Evolutionary conservation across 1,139 yeast species (phyloP).

Genomic region (Diutina rugosa): DNA sequence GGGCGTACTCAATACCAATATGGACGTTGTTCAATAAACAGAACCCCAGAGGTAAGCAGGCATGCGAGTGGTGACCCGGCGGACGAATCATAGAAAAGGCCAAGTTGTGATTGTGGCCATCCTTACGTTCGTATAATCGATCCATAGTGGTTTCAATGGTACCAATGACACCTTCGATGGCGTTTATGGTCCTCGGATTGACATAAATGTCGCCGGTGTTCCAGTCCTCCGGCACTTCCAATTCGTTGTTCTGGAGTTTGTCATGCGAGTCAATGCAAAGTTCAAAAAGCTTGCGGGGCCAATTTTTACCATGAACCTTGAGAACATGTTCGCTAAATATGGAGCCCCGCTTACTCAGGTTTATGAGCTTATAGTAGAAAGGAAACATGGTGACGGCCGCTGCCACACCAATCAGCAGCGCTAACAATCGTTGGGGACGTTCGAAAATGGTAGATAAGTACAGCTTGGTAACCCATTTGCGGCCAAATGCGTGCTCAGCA

Average conservation of each 20-base stretch:
- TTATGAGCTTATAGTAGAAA: constrained; percentile 38
- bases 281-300: constrained; percentile 53
- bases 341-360: constrained; percentile 34
- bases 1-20: constrained; percentile 72
- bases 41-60: constrained; percentile 77
- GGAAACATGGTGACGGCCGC: constrained; percentile 68
- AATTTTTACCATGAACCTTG: constrained; percentile 61
- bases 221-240: constrained; percentile 78
- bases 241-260: constrained; percentile 38
- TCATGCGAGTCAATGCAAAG: constrained; percentile 48
- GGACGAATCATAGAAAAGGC: constrained; percentile 68
- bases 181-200: constrained; percentile 53
- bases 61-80: constrained; percentile 88
- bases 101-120: constrained; percentile 29
- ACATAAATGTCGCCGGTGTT: constrained; percentile 76
- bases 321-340: constrained; percentile 47
- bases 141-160: constrained; percentile 69
- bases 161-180: constrained; percentile 71
- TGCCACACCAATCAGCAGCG: constrained; percentile 65
- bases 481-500: constrained; percentile 56
- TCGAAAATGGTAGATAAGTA: constrained; percentile 66
- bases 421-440: constrained; percentile 69
- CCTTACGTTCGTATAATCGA: constrained; percentile 16
- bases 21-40: constrained; percentile 77
- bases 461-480: constrained; percentile 65